Evolutionary conservation across 441 rosid species (phyloP).

Genomic region (Populus hybrid): DNA sequence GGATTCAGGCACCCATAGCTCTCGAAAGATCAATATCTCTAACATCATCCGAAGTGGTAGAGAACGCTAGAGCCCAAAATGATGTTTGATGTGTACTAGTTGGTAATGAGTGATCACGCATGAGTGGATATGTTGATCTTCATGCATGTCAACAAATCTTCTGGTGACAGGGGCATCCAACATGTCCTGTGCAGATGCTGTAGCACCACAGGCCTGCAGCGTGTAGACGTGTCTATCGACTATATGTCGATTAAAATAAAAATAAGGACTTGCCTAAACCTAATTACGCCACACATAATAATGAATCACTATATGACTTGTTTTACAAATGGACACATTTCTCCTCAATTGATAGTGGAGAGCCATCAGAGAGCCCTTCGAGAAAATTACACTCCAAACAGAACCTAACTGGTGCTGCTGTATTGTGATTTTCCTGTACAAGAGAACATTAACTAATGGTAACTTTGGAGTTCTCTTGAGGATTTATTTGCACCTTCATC

Average conservation of each 20-base stretch:
- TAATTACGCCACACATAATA: too few relatives aligned
- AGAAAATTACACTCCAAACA: not conserved
- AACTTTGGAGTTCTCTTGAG: not conserved
- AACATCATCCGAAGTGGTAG: not conserved
- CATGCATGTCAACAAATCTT: too few relatives aligned
- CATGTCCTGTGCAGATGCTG: not conserved
- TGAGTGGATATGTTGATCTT: too few relatives aligned
- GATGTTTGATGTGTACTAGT: too few relatives aligned
- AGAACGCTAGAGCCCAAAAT: too few relatives aligned
- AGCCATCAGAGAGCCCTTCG: too few relatives aligned
- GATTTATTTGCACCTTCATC: not conserved
- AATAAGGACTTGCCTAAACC: not conserved
- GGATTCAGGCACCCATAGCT: not conserved
- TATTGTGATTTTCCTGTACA: not conserved
- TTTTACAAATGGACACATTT: too few relatives aligned
- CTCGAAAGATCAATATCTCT: not conserved
- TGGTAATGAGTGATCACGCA: too few relatives aligned
- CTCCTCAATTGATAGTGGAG: too few relatives aligned
- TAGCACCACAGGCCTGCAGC: not conserved
- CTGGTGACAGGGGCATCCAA: not conserved
- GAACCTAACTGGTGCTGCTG: not conserved
- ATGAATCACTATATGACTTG: too few relatives aligned
- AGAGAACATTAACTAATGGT: not conserved
- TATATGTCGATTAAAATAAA: not conserved
- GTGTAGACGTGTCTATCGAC: not conserved